These are phyloP conservation scores for Diaporthe amygdali DNA, from an alignment of 2,329 filamentous ascomycete genomes.

Conservation along the genomic window DNA sequence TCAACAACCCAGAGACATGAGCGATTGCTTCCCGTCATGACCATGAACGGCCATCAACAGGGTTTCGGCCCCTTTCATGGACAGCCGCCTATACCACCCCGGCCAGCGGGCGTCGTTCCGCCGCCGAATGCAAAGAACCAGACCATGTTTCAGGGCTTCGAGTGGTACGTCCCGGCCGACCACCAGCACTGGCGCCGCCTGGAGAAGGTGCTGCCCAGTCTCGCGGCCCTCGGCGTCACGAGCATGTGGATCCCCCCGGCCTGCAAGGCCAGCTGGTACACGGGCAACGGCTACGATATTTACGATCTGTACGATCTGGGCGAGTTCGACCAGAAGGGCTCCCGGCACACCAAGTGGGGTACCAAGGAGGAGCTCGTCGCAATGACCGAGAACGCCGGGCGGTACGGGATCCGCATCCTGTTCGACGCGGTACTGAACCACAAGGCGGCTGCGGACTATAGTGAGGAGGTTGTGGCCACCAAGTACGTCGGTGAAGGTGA, in stretches of 20 bases:
- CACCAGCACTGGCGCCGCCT: conserved; percentile 67
- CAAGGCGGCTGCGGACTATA: conserved; percentile 70
- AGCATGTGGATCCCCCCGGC: conserved; percentile 73
- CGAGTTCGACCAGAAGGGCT: conserved; percentile 75
- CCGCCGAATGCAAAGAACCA: conserved; percentile 37
- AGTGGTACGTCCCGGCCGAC: conserved; percentile 73
- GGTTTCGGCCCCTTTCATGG: background rate
- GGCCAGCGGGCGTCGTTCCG: background rate
- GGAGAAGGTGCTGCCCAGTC: conserved; percentile 51
- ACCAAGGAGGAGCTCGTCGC: conserved; percentile 63
- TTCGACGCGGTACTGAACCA: conserved; percentile 78
- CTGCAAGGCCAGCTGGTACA: conserved; percentile 67
- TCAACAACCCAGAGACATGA: background rate
- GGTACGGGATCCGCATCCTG: conserved; percentile 61
- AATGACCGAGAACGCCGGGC: conserved; percentile 55
- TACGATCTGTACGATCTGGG: conserved; percentile 73
- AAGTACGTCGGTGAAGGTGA: conserved; percentile 58
- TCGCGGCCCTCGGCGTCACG: conserved; percentile 66
- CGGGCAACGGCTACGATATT: conserved; percentile 71
- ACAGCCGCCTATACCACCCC: conserved; percentile 5
- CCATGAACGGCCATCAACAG: conserved; percentile 28
- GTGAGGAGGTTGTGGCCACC: conserved; percentile 63
- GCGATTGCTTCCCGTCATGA: background rate
- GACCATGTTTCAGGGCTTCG: conserved; percentile 71
- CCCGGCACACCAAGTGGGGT: conserved; percentile 71